Evolutionary conservation across 768 basidiomycete species (phyloP).

Genomic region (Glaciozyma antarctica): DNA sequence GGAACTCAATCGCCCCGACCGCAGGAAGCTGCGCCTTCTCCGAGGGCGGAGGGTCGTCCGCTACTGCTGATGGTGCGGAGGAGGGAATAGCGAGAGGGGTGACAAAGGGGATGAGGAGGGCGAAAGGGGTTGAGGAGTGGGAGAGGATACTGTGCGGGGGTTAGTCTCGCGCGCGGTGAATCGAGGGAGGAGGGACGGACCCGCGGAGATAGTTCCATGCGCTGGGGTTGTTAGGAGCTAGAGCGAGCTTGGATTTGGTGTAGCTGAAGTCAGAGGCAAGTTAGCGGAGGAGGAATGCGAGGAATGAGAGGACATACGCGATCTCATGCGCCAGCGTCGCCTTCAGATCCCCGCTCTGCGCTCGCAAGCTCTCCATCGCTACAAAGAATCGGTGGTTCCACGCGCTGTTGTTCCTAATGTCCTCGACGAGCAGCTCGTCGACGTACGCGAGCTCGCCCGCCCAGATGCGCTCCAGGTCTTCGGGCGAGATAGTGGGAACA

Average conservation of each 20-base stretch:
- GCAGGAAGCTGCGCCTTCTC: constrained; percentile 66
- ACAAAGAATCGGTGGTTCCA: constrained; percentile 95
- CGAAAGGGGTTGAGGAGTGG: constrained; percentile 52
- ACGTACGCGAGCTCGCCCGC: constrained; percentile 62
- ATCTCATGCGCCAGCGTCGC: constrained; percentile 60
- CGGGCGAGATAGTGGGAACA: not conserved
- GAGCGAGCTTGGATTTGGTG: constrained; percentile 68
- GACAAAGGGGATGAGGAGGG: constrained; percentile 53
- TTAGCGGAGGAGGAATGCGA: not conserved
- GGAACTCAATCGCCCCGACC: constrained; percentile 68
- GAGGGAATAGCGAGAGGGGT: constrained; percentile 49
- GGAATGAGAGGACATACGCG: constrained; percentile 48
- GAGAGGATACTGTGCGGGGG: constrained; percentile 49
- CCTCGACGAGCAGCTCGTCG: constrained; percentile 57
- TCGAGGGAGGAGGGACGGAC: constrained; percentile 19
- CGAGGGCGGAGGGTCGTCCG: constrained; percentile 20
- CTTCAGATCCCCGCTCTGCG: constrained; percentile 48
- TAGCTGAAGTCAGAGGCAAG: constrained; percentile 47
- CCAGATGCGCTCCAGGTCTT: constrained; percentile 44
- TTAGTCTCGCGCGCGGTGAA: not conserved
- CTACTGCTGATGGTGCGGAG: constrained; percentile 21
- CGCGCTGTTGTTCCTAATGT: constrained; percentile 90
- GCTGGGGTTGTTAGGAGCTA: constrained; percentile 84
- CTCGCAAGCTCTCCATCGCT: constrained; percentile 55
- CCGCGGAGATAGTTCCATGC: constrained; percentile 95